Conservation (phyloP, 805 yeast species). For the Candida ipomoeae region DNA sequence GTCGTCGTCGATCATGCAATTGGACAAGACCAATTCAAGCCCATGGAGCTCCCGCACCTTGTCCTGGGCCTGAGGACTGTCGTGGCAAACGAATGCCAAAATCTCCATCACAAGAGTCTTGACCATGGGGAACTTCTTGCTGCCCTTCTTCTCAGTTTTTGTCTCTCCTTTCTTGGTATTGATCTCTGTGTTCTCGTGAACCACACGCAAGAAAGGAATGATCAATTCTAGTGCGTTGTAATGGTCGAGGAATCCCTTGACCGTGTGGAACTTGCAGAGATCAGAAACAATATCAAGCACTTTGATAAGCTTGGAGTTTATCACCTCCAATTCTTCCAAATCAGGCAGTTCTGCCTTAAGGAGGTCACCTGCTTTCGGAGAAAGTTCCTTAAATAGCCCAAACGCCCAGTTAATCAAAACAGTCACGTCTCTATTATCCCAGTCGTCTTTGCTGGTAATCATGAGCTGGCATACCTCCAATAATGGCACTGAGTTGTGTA, state of each 20-base stretch:
- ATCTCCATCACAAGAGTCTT: conserved; percentile 67
- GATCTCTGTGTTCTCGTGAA: conserved; percentile 37
- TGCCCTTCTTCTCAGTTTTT: conserved; percentile 4
- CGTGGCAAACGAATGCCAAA: conserved; percentile 52
- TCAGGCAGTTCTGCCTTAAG: conserved; percentile 7
- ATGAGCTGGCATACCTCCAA: conserved; percentile 20
- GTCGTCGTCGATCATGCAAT: conserved; percentile 80
- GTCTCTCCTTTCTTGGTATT: conserved; percentile 1
- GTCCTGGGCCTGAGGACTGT: conserved; percentile 60
- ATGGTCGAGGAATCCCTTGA: conserved; percentile 38
- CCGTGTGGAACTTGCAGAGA: conserved; percentile 37
- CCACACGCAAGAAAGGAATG: conserved; percentile 32
- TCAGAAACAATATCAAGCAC: conserved; percentile 41
- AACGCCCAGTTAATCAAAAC: conserved; percentile 41
- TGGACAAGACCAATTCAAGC: conserved; percentile 65
- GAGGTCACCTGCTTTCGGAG: conserved; percentile 12
- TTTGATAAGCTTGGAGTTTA: conserved; percentile 20
- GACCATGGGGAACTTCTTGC: conserved; percentile 50
- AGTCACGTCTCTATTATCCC: conserved; percentile 37
- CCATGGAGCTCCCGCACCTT: conserved; percentile 61
- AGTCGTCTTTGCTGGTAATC: conserved; percentile 35
- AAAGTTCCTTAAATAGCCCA: conserved; percentile 24
- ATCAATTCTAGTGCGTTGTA: conserved; percentile 35
- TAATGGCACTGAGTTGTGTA: neutral
- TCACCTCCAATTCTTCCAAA: conserved; percentile 5